Evolutionary conservation across 768 basidiomycete genomes (phyloP), one percentile per base, ranked within the genome.

Genomic region (Pleurotus citrinopileatus): DNA sequence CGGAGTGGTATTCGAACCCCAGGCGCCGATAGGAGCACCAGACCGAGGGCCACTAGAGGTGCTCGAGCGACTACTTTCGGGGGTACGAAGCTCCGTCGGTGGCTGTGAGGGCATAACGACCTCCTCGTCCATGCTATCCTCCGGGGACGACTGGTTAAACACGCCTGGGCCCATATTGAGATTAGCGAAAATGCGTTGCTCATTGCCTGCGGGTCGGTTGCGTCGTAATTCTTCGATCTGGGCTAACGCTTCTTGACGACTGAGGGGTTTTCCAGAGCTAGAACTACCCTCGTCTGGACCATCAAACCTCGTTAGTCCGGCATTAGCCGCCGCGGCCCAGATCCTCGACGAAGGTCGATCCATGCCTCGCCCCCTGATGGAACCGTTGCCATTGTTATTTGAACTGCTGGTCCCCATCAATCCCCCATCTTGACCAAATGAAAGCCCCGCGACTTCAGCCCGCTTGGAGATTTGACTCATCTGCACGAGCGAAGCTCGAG

Each of bases 391-490:
- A 57, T 38, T 55, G 42, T 28, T 53, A 20, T 29, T 42, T 29
- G 53, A 53, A 25, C 28, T 57, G 32, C 28, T 46, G 48, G 34
- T 40, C 13, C 19, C 52, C 17, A 51, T 55, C 32, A 54, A 52
- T 17, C 57, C 52, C 29, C 58, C 51, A 15, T 54, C 56, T 25
- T 25, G 43, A 27, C 62, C 55, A 45, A 59, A 62, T 50, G 60
- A 61, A 57, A 62, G 60, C 53, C 63, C 59, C 34, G 55, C 64
- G 47, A 50, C 62, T 45, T 77, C 76, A 3, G 82, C 86, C 23
- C 85, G 77, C 50, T 86, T 72, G 40, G 86, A 87, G 58, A 87
- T 79, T 63, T 90, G 89, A 68, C 84, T 89, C 83, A 91, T 87
- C 65, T 89, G 87, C 60, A 82, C 75, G 55, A 91, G 78, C 48